Conservation (phyloP, 2,329 filamentous ascomycete species). For the Pseudocercospora pini-densiflorae region DNA sequence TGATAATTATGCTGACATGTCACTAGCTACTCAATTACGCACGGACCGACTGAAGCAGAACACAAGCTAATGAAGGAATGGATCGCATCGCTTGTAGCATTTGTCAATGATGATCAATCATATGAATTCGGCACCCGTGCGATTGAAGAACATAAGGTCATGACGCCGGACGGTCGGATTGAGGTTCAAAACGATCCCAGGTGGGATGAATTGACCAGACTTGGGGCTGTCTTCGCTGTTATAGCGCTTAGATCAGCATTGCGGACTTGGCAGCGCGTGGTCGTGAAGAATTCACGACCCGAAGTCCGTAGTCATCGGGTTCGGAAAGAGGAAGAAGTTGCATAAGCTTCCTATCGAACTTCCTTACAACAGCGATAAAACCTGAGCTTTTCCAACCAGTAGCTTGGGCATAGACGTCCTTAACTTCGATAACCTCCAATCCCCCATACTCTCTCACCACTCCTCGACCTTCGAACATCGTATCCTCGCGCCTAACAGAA, state of each 20-base stretch:
- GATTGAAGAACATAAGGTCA: constrained; percentile 10
- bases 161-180: neutral
- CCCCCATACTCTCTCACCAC: no score
- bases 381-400: no score
- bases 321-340: no score
- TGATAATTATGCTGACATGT: neutral
- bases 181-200: constrained; percentile 5
- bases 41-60: constrained; percentile 1
- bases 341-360: no score
- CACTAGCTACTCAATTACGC: constrained; percentile 12
- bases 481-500: no score
- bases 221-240: constrained; percentile 3
- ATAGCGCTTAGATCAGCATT: neutral
- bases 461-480: no score
- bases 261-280: neutral
- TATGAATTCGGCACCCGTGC: constrained; percentile 1
- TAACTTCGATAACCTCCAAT: no score
- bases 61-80: constrained; percentile 12
- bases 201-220: constrained; percentile 6
- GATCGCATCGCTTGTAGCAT: constrained; percentile 12
- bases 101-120: constrained; percentile 4
- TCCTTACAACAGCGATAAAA: no score
- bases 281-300: no score
- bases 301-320: no score
- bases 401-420: no score